These are phyloP conservation scores for Teunomyces aglyptinius DNA, from an alignment of 805 yeast species.

Conservation along the genomic window DNA sequence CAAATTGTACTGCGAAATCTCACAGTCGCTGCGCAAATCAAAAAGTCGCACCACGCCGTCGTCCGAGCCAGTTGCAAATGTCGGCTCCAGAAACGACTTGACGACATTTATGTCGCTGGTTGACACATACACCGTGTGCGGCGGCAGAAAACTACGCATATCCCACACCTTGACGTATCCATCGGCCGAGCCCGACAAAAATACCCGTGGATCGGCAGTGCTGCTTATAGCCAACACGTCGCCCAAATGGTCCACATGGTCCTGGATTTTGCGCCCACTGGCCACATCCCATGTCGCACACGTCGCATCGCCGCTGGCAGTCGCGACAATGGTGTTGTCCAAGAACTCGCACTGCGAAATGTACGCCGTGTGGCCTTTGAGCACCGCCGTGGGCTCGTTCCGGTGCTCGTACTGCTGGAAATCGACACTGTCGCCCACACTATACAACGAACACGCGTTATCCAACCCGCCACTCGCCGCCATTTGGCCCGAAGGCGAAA, in stretches of 20 bases:
- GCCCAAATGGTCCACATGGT: constrained; percentile 66
- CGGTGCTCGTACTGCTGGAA: constrained; percentile 15
- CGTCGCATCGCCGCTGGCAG: constrained; percentile 82
- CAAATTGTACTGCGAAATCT: constrained; percentile 49
- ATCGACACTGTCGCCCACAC: constrained; percentile 17
- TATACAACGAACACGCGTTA: constrained; percentile 72
- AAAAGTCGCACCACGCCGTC: constrained; percentile 69
- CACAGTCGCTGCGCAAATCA: constrained; percentile 78
- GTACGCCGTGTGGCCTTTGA: constrained; percentile 83
- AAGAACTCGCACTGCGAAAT: constrained; percentile 72
- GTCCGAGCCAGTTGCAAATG: constrained; percentile 75
- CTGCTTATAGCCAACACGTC: constrained; percentile 56
- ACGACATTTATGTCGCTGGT: constrained; percentile 61
- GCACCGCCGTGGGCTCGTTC: constrained; percentile 35
- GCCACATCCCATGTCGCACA: constrained; percentile 77
- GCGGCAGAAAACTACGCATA: constrained; percentile 36
- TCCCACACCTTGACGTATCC: constrained; percentile 49
- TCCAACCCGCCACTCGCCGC: constrained; percentile 84
- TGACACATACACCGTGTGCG: constrained; percentile 53
- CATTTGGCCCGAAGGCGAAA: constrained; percentile 60
- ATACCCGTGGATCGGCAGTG: constrained; percentile 22
- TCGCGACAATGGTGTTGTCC: constrained; percentile 51
- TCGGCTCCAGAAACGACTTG: constrained; percentile 52
- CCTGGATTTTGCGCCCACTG: constrained; percentile 51
- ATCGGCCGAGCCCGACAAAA: constrained; percentile 68